A percentile compares a stretch with the other conserved stretches of the same genome.
Evolutionary conservation across 73 alveolate genomes (phyloP).

Genomic region (Halteria grandinella): DNA sequence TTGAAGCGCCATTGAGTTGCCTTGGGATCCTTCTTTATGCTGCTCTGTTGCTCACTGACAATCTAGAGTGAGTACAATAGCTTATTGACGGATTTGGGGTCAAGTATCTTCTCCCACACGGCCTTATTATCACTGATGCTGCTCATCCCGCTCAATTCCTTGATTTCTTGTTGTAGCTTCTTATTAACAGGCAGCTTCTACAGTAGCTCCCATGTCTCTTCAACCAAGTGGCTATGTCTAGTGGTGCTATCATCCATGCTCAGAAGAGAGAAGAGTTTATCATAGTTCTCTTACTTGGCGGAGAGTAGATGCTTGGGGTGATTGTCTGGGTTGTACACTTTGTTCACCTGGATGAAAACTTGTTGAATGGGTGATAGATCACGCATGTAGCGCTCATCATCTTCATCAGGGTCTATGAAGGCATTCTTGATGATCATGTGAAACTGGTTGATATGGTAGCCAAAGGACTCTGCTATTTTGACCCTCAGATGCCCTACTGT

Average conservation of each 20-base stretch:
- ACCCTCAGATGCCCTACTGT: constrained; percentile 58
- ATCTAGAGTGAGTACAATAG: constrained; percentile 66
- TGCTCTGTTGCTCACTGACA: background rate
- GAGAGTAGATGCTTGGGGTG: constrained; percentile 66
- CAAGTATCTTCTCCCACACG: constrained; percentile 65
- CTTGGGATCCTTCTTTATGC: constrained; percentile 8
- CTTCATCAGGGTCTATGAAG: constrained; percentile 60
- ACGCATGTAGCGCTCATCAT: constrained; percentile 60
- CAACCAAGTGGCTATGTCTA: constrained; percentile 43
- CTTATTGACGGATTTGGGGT: constrained; percentile 55
- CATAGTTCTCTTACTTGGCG: constrained; percentile 44
- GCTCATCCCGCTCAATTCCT: constrained; percentile 25
- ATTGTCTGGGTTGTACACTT: constrained; percentile 6
- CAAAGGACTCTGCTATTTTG: constrained; percentile 63
- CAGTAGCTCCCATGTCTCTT: constrained; percentile 72
- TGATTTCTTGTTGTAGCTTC: constrained; percentile 41
- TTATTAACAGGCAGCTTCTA: constrained; percentile 66
- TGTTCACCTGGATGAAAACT: constrained; percentile 10
- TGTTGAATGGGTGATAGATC: constrained; percentile 30
- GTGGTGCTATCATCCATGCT: constrained; percentile 17
- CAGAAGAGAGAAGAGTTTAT: constrained; percentile 46
- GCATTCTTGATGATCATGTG: constrained; percentile 32
- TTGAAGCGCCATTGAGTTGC: constrained; percentile 10
- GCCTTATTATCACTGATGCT: constrained; percentile 14
- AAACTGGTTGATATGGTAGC: constrained; percentile 47